Evolutionary conservation across 441 rosid species (phyloP), one percentile per base, ranked within the genome.

Genomic region (Hura crepitans): DNA sequence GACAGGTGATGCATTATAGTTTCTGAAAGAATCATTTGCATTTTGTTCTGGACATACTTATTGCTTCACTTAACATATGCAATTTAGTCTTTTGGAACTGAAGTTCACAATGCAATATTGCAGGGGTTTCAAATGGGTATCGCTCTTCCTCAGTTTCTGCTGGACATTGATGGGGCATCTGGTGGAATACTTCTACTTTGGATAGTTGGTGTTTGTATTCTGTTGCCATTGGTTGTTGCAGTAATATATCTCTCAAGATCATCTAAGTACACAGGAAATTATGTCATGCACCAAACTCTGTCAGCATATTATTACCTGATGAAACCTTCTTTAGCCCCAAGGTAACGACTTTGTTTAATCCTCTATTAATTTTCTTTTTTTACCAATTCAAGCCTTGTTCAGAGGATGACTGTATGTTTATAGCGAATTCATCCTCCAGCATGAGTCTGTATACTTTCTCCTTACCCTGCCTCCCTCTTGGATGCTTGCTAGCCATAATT

Each of bases 61-160:
- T 63, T 70, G 35, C 43, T 28, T 70, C 69, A 46, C 17, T 74
- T 43, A 37, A 18, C 20, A 56, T 53, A 2, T 17, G n/a, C 20
- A 27, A 49, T 17, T 39, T 62, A 31, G 18, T 45, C 18, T 46
- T 51, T 79, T 70, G 68, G 68, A 66, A 42, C 74, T 78, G 63
- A 80, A 61, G 18, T 37, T 59, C 18, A 23, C 54, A 23, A 8
- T 74, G n/a, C 71, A 72, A 63, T 73, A 67, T 63, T 76, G 72
- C 89, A 92, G 98, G 99, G 99, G 10, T 96, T 96, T 83, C 96
- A 96, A 96, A 89, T 95, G 97, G 99, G 99, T 74, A 91, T 95
- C 54, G 99, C 99, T 67, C 98, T 95, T 68, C 99, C 99, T 51
- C 93, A 87, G 72, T 95, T 95, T 79, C 85, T 92, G 72, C 83